These are phyloP conservation scores for Fusarium sp. DNA, from an alignment of 2,329 filamentous ascomycete species.

Conservation along the genomic window DNA sequence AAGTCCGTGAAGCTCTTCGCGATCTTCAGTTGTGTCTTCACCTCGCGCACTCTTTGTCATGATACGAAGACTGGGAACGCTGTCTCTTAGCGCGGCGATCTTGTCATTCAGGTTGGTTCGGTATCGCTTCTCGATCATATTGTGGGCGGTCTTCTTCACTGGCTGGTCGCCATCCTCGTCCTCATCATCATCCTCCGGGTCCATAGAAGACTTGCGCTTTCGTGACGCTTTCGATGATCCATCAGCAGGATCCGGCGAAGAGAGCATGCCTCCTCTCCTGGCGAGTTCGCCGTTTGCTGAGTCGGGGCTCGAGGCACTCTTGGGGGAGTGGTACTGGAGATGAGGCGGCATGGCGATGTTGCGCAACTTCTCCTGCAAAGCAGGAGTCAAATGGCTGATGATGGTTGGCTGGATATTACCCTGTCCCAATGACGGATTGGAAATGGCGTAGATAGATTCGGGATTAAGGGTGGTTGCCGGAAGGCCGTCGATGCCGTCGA, in stretches of 20 bases:
- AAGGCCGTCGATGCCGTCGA: conserved; percentile 52
- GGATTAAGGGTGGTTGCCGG: conserved; percentile 53
- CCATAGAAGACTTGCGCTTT: conserved; percentile 78
- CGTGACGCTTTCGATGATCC: conserved; percentile 63
- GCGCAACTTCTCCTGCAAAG: conserved; percentile 71
- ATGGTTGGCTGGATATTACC: conserved; percentile 50
- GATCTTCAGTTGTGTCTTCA: conserved; percentile 78
- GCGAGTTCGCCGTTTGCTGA: conserved; percentile 62
- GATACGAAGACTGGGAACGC: conserved; percentile 88
- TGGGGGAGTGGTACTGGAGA: conserved; percentile 70
- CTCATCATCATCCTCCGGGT: conserved; percentile 65
- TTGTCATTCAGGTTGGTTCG: conserved; percentile 97
- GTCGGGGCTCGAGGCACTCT: conserved; percentile 69
- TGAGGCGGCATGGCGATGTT: conserved; percentile 75
- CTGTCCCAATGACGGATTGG: conserved; percentile 43
- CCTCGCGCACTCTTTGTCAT: conserved; percentile 79
- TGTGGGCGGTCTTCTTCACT: conserved; percentile 93
- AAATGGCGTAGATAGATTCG: conserved; percentile 52
- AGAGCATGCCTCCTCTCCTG: conserved; percentile 59
- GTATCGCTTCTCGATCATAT: conserved; percentile 98
- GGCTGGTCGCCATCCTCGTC: conserved; percentile 68
- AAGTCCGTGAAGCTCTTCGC: conserved; percentile 79
- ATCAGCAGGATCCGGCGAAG: conserved; percentile 69
- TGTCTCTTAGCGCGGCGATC: conserved; percentile 91
- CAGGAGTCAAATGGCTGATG: conserved; percentile 62